Evolutionary conservation across 2,329 filamentous ascomycete species (phyloP).

Genomic region (Pseudogymnoascus sp.): DNA sequence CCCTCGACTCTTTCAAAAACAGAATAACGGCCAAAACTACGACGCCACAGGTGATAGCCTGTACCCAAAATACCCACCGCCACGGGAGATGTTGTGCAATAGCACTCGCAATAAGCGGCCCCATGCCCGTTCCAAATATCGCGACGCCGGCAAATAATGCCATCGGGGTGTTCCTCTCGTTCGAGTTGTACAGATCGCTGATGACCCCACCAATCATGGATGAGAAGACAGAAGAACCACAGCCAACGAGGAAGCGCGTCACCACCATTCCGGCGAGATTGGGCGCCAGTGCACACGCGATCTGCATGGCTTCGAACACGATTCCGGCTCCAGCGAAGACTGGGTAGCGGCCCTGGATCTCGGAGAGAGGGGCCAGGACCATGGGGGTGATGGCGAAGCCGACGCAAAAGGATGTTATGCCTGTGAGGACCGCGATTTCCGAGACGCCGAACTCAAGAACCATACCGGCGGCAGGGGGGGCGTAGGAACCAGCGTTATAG

Average conservation of each 20-base stretch:
- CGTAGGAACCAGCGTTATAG: constrained; percentile 74
- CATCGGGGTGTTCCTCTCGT: constrained; percentile 83
- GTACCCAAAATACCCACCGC: constrained; percentile 87
- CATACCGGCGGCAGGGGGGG: constrained; percentile 59
- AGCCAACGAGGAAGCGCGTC: constrained; percentile 66
- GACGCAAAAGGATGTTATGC: constrained; percentile 72
- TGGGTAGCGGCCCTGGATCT: constrained; percentile 78
- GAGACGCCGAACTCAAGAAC: constrained; percentile 56
- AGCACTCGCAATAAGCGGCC: constrained; percentile 62
- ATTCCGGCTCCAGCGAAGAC: constrained; percentile 70
- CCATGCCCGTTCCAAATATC: constrained; percentile 69
- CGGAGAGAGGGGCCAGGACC: constrained; percentile 78
- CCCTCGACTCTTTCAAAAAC: constrained; percentile 75
- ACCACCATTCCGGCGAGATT: constrained; percentile 66
- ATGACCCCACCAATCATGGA: constrained; percentile 92
- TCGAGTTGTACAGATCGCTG: constrained; percentile 71
- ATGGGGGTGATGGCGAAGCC: constrained; percentile 82
- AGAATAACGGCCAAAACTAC: constrained; percentile 56
- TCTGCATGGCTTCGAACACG: constrained; percentile 62
- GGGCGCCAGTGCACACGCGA: constrained; percentile 63
- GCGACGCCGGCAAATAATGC: constrained; percentile 75
- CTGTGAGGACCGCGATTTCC: constrained; percentile 56
- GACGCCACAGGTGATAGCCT: constrained; percentile 59
- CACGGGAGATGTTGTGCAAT: constrained; percentile 60
- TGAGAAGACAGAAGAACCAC: constrained; percentile 70